These are phyloP conservation scores for Tolypocladium amazonense DNA, from an alignment of 2,329 filamentous ascomycete species.

Conservation along the genomic window DNA sequence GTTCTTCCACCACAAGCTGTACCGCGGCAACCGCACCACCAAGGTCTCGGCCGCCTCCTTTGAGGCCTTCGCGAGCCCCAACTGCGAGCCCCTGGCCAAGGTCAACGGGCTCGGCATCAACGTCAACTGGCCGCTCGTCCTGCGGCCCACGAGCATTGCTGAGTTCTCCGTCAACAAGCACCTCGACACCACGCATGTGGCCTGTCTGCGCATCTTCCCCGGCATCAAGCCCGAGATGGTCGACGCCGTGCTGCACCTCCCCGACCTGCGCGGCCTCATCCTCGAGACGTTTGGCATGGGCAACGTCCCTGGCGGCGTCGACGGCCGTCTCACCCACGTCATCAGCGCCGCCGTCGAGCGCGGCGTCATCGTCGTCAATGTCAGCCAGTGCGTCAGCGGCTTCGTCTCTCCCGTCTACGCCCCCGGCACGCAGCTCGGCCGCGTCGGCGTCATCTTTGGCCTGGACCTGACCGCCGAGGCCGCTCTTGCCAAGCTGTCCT, in stretches of 20 bases:
- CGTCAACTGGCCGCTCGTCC: constrained; percentile 69
- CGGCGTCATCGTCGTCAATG: constrained; percentile 79
- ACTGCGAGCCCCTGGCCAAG: constrained; percentile 68
- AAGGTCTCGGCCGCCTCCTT: constrained; percentile 84
- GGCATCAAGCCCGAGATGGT: constrained; percentile 93
- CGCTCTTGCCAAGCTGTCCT: constrained; percentile 82
- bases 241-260: constrained; percentile 66
- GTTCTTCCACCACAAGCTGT: constrained; percentile 87
- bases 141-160: constrained; percentile 62
- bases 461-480: constrained; percentile 85
- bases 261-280: constrained; percentile 70
- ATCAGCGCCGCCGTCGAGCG: constrained; percentile 67
- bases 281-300: constrained; percentile 91
- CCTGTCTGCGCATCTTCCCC: constrained; percentile 81
- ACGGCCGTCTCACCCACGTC: constrained; percentile 69
- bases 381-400: constrained; percentile 77
- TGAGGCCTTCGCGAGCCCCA: constrained; percentile 82
- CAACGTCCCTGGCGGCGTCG: constrained; percentile 74
- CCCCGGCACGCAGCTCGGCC: constrained; percentile 64
- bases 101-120: constrained; percentile 73
- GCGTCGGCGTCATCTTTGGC: constrained; percentile 80
- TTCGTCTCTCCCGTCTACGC: constrained; percentile 72
- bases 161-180: constrained; percentile 65
- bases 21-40: constrained; percentile 77
- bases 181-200: constrained; percentile 79